Base-by-base conservation (phyloP, 768 basidiomycete species). In the Suillus subaureus region DNA sequence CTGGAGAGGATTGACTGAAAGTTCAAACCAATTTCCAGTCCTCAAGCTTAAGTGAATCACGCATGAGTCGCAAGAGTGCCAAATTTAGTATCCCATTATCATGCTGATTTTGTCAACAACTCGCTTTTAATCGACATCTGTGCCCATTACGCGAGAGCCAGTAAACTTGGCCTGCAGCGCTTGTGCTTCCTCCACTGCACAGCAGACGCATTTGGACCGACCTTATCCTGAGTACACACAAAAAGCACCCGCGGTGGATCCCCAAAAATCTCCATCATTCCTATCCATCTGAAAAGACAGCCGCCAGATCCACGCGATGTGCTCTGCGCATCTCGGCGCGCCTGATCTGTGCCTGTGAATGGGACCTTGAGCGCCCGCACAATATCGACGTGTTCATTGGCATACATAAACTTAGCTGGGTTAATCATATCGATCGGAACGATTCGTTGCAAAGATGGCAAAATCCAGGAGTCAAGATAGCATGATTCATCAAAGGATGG, bases 391-490 rank as follows among this genome's bases (percentile, higher is more conserved):
- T 37, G 9, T 9, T 37, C 9, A 37, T 37, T 37, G 35, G 11
- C 35, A 37, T 6, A 35, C 35, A 37, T 37, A 61, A 94, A 93
- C 95, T 97, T 96, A 8, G 96, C 96, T 1, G 96, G 96, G 73
- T 98, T 95, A 66, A 97, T 96, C 89, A 97, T 97, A 79, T 98
- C 95, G 1, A 94, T 31, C 31, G 31, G 31, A 94, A 13, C 96
- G 83, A 77, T 97, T 97, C 40, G 94, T 97, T 7, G 96, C 96
- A 0, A 91, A 96, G 64, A 97, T 93, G 51, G 97, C 94, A 72
- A 94, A 96, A 65, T 93, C 40, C 94, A 87, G 1, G 87, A 81
- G 66, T 96, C 93, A 28, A 97, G 88, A 39, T 13, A 13, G 13
- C 39, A 39, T 39, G 39, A 39, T 4, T 39, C 39, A 13, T 39